Percentiles rank a stretch among this genome's conserved stretches.
Conservation (phyloP, 768 basidiomycete genomes). For the Lentinula aciculospora region DNA sequence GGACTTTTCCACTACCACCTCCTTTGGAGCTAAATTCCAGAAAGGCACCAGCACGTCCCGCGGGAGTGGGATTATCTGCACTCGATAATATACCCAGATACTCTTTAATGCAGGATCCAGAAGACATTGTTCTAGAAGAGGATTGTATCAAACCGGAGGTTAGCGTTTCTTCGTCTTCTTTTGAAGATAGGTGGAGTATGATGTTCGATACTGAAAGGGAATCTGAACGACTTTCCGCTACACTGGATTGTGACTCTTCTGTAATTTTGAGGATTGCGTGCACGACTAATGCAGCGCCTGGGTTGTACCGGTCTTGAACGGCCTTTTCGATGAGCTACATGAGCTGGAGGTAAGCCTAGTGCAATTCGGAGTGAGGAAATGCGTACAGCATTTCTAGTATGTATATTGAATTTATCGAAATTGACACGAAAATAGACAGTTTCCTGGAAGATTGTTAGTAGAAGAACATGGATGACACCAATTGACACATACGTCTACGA, state of each 20-base stretch:
- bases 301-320: slow-evolving; percentile 76
- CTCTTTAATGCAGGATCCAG: slow-evolving; percentile 62
- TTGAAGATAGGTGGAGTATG: slow-evolving; percentile 44
- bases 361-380: neutral
- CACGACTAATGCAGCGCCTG: slow-evolving; percentile 64
- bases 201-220: slow-evolving; percentile 64
- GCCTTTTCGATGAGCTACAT: slow-evolving; percentile 72
- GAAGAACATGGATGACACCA: slow-evolving; percentile 5
- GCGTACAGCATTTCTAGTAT: slow-evolving; percentile 80
- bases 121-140: slow-evolving; percentile 49
- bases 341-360: slow-evolving; percentile 10
- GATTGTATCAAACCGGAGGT: slow-evolving; percentile 54
- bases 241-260: slow-evolving; percentile 52
- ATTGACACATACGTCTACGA: slow-evolving; percentile 59
- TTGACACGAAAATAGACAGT: slow-evolving; percentile 81
- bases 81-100: slow-evolving; percentile 77
- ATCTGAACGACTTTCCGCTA: slow-evolving; percentile 63
- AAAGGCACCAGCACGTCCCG: slow-evolving; percentile 66
- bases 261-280: slow-evolving; percentile 67
- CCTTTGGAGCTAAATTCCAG: slow-evolving; percentile 53
- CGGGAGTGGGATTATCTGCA: slow-evolving; percentile 76
- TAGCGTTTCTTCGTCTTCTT: slow-evolving; percentile 50
- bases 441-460: slow-evolving; percentile 36
- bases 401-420: slow-evolving; percentile 80
- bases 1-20: slow-evolving; percentile 44